phyloP scores from a whole-genome alignment of 176 grass and related monocot genomes.

The Phoenix roebelenii region DNA sequence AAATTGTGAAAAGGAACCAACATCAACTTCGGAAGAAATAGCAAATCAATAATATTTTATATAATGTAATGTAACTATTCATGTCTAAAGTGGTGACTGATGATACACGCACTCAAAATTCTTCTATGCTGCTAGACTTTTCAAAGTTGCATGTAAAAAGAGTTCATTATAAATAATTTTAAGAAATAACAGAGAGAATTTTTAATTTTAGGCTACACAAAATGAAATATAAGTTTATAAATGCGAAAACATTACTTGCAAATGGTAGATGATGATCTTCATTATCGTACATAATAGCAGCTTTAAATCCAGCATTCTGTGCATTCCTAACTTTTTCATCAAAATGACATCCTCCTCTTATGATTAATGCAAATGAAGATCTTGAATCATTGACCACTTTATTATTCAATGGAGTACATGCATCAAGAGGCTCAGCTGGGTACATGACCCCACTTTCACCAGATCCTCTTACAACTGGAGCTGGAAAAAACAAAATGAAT shows the following conservation, averaged over 20 bases:
- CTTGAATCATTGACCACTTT: constrained; percentile 26
- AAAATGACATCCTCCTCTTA: constrained; percentile 74
- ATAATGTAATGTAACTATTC: too few relatives aligned
- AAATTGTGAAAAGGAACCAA: too few relatives aligned
- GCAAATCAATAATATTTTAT: too few relatives aligned
- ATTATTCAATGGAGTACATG: constrained; percentile 44
- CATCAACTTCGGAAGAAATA: too few relatives aligned
- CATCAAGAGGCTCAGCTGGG: constrained; percentile 62
- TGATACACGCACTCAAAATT: too few relatives aligned
- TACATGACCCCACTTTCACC: constrained; percentile 55
- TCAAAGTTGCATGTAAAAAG: too few relatives aligned
- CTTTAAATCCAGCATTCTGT: constrained; percentile 86
- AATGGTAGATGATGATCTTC: constrained; percentile 51
- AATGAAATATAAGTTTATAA: too few relatives aligned
- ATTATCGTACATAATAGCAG: constrained; percentile 75
- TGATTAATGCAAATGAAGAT: constrained; percentile 50
- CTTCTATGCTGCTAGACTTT: too few relatives aligned
- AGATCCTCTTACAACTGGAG: constrained; percentile 60
- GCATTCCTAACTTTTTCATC: constrained; percentile 74
- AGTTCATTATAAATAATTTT: not conserved
- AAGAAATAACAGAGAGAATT: constrained; percentile 1
- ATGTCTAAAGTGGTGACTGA: too few relatives aligned
- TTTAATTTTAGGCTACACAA: too few relatives aligned
- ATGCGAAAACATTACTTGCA: constrained; percentile 54
- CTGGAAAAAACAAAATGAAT: constrained; percentile 39